Base-by-base conservation (phyloP, 495 filamentous ascomycete genomes). In the Cercophora scortea region DNA sequence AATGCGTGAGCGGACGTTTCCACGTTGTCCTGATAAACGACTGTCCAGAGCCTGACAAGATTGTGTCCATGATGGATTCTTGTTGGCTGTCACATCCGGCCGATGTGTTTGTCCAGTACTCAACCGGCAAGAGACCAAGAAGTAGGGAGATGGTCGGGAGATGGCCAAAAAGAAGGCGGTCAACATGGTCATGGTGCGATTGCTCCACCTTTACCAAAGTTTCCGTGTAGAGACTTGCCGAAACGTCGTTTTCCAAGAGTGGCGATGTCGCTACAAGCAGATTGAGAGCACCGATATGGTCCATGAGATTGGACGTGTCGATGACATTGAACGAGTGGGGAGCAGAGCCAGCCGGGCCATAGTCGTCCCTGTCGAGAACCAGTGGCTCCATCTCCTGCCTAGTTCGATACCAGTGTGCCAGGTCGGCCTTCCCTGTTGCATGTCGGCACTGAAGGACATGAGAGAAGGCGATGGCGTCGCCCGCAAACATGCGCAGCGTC, bases 281-380 rank as follows among this genome's bases (percentile, higher is more conserved):
- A 48, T 77, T 79, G 8, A 83, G 39, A 0, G 64, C 49, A 16
- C 77, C 78, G 19, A 76, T 10, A 45, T 78, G 66, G 53, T 80
- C 77, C 16, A 62, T 58, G 7, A 83, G 62, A 50, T 76, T 78
- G 6, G 76, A 80, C 1, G 80, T 82, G 53, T 85, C 78, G 39
- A 85, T 79, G n/a, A 78, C 66, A 52, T 82, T 68, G 47, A 84
- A 84, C 25, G 64, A 44, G 33, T 53, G 50, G 11, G 77, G 76
- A 10, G 70, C 71, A 7, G 50, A 49, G 13, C 56, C 55, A 11
- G 35, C 49, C 10, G 49, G 42, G 17, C 52, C 55, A 50, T 81
- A 79, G 36, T 76, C 72, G 0, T 50, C 13, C 60, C 54, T 44
- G 72, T 61, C 33, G 3, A 80, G 51, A 8, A 59, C 59, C 6